These are phyloP conservation scores for Allium sativum DNA, from an alignment of 106 monocot species.

Conservation along the genomic window DNA sequence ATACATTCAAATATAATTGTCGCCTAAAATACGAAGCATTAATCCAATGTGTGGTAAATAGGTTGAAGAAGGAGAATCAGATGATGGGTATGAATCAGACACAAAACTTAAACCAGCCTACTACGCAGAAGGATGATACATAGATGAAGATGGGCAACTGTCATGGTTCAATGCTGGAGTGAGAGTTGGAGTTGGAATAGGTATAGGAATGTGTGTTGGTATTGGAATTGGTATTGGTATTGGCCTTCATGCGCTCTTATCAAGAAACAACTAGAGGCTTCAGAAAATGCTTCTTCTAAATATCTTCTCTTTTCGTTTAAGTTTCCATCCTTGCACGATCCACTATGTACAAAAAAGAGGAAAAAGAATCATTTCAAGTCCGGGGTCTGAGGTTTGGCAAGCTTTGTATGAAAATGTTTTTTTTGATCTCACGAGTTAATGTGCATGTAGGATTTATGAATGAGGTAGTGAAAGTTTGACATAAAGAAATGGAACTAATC, in stretches of 20 bases:
- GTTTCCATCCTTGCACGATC: constrained; percentile 2
- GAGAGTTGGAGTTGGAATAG: constrained; percentile 21
- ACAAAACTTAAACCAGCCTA: constrained; percentile 5
- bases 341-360: neutral
- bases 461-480: constrained; percentile 1
- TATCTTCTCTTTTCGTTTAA: neutral
- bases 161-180: constrained; percentile 26
- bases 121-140: constrained; percentile 14
- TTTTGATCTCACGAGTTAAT: neutral
- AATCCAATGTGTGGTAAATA: neutral
- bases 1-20: neutral
- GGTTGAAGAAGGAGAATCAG: constrained; percentile 9
- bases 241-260: constrained; percentile 21
- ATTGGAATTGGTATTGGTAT: constrained; percentile 22
- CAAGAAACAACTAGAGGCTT: constrained; percentile 19
- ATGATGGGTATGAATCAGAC: constrained; percentile 16
- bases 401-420: neutral
- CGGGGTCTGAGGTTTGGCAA: neutral
- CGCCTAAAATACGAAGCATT: neutral
- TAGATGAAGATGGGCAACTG: constrained; percentile 21
- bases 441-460: neutral
- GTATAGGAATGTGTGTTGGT: constrained; percentile 21
- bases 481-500: neutral
- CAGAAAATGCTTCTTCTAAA: constrained; percentile 19
- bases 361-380: neutral